Base-by-base conservation (phyloP, 176 grass and related monocot species). In the Zoysia pacifica region DNA sequence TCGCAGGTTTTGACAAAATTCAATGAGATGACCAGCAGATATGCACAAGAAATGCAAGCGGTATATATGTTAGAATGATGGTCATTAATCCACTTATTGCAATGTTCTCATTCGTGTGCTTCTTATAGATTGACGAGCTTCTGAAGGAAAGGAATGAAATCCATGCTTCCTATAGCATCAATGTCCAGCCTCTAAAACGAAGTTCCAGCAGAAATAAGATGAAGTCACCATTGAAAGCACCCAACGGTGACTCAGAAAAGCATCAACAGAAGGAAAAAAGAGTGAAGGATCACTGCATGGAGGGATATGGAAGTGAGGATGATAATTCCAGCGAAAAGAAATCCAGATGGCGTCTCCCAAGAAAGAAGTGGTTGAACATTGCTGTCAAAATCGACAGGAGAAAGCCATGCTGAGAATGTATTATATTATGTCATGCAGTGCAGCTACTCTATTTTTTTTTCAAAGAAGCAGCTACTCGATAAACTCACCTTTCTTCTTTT, bases 21-120 rank as follows among this genome's bases (percentile, higher is more conserved):
- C 78, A 93, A 90, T 44, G 93, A 93, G 77, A 99, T 99, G 93
- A 99, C 93, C n/a, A 96, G 65, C 83, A 87, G 83, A 93, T 99
- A 96, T 67, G 81, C 97, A 18, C 88, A 99, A 79, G 97, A 99
- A 96, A 91, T 96, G 93, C 93, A 91, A 93, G 76, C 81, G 55
- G 97, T 99, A 89, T 56, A 68, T 81, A 41, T 39, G 1, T 68
- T 58, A 28, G 48, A 45, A 48, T 5, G 28, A 10, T 76, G 85
- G 81, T 62, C 14, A 82, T 58, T 66, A 61, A 61, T 78, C 12
- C n/a, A 18, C 39, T 67, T 51, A 48, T 11, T 65, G 44, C 58
- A 41, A 68, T 37, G 7, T 40, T 69, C 59, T 65, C 35, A 83
- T n/a, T 70, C 20, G 3, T 69, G 65, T 65, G 16, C 5, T 45